phyloP scores from a whole-genome alignment of 1,284 basidiomycete genomes.

The Polyporus tsugae region DNA sequence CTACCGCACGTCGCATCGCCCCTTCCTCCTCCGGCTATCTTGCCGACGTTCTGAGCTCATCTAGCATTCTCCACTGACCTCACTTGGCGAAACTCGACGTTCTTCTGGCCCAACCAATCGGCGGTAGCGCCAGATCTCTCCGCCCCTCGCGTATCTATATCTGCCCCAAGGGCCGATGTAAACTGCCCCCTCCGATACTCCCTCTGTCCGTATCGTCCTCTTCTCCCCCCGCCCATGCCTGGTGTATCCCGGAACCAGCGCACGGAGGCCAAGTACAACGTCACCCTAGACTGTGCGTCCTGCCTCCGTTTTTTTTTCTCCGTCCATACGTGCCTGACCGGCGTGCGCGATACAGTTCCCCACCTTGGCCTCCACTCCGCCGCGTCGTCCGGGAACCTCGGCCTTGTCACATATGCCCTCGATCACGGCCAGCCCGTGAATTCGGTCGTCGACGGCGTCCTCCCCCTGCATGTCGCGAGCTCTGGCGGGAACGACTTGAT shows the following conservation, averaged over 20 bases:
- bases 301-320: neutral
- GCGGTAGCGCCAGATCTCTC: slow-evolving; percentile 30
- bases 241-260: slow-evolving; percentile 44
- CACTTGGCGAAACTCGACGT: slow-evolving; percentile 7
- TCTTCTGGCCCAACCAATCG: slow-evolving; percentile 18
- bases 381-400: slow-evolving; percentile 87
- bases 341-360: slow-evolving; percentile 66
- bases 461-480: slow-evolving; percentile 91
- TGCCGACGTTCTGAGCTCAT: slow-evolving; percentile 9
- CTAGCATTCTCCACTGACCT: neutral
- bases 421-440: slow-evolving; percentile 95
- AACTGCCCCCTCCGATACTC: neutral
- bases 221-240: slow-evolving; percentile 39
- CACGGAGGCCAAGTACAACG: slow-evolving; percentile 79
- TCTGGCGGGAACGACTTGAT: slow-evolving; percentile 88
- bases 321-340: neutral
- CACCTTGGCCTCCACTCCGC: slow-evolving; percentile 91
- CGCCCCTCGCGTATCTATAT: slow-evolving; percentile 28
- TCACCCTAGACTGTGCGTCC: slow-evolving; percentile 77
- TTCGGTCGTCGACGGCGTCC: slow-evolving; percentile 89
- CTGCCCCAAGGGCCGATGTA: slow-evolving; percentile 26
- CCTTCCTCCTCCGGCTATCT: neutral
- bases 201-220: neutral
- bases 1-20: neutral
- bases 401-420: slow-evolving; percentile 87